Percentiles rank a stretch among this genome's conserved stretches.
Evolutionary conservation across 164 flowering plant genomes (phyloP).

Genomic region (Tinospora cordifolia): DNA sequence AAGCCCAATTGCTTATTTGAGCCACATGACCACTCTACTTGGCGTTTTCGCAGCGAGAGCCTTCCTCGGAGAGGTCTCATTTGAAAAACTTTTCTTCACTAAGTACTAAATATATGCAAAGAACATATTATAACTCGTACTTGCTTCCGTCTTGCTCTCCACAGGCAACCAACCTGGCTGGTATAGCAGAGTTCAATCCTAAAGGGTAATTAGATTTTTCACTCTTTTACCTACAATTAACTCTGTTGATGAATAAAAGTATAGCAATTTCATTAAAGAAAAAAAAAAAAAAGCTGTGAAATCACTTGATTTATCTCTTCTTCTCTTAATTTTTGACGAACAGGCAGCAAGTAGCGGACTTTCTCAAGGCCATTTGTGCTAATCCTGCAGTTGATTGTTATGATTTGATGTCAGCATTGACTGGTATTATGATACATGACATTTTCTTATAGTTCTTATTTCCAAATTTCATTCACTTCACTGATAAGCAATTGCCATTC

Average conservation of each 20-base stretch:
- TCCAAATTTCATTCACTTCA: neutral
- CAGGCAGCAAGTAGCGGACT: conserved; percentile 32
- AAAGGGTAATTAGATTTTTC: conserved; percentile 37
- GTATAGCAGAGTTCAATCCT: conserved; percentile 70
- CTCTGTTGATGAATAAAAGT: neutral
- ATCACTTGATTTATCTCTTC: neutral
- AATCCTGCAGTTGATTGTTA: conserved; percentile 54
- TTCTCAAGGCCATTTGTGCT: conserved; percentile 39
- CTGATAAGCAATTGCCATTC: neutral
- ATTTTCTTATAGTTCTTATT: neutral
- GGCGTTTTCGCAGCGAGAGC: conserved; percentile 53
- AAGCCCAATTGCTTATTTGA: conserved; percentile 77
- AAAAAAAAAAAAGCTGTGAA: neutral
- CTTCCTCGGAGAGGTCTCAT: conserved; percentile 62
- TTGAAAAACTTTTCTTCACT: neutral
- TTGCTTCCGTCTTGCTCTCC: neutral
- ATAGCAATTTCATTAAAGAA: neutral
- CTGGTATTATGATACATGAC: conserved; percentile 16
- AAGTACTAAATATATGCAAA: neutral
- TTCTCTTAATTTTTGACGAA: neutral
- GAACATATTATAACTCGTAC: neutral
- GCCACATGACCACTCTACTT: conserved; percentile 71
- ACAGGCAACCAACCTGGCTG: conserved; percentile 40
- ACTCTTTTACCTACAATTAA: neutral
- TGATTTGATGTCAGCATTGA: conserved; percentile 33